Evolutionary conservation across 2,329 filamentous ascomycete genomes (phyloP), one percentile per base, ranked within the genome.

Genomic region (Colletotrichum sp.): DNA sequence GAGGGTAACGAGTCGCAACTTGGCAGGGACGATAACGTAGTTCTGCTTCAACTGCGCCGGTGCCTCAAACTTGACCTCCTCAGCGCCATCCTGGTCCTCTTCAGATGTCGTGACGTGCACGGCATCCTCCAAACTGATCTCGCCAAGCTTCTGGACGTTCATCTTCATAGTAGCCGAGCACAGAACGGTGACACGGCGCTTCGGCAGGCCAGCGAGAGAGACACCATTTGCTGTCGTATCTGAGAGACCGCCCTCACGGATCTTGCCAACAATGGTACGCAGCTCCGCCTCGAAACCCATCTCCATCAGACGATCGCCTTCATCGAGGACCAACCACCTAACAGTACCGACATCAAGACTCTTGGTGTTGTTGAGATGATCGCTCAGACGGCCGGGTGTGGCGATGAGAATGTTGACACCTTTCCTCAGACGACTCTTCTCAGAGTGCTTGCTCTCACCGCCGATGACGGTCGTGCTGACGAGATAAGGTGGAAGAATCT

Each of bases 141-240:
- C 96, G 57, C 96, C 96, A 7, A 99, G 88, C 79, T 94, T 94
- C 83, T 99, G 96, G 2, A 99, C 97, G 80, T 96, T 97, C 92
- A 98, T 96, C 87, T 98, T 98, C 93, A 99, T 94, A 0, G 97
- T 99, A 5, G 97, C 97, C 6, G 97, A 99, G 84, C 97, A 99
- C 4, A 99, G 90, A 6, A 99, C 90, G 0, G 97, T 99, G 3
- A 95, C 93, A 72, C 96, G 92, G 78, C 96, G 91, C 69, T 92
- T 92, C 0, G 95, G 93, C 9, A 98, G 88, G 6, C 94, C 88
- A 21, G 91, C 91, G 48, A 93, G 88, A 3, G 87, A 84, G 6
- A 90, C 86, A 7, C 90, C 88, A 67, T 92, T 92, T 48, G 90
- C 90, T 34, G 91, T 92, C 71, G 90, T 91, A 72, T 90, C 90